Evolutionary conservation across 768 basidiomycete genomes (phyloP).

Genomic region (Leccinellum luteum): DNA sequence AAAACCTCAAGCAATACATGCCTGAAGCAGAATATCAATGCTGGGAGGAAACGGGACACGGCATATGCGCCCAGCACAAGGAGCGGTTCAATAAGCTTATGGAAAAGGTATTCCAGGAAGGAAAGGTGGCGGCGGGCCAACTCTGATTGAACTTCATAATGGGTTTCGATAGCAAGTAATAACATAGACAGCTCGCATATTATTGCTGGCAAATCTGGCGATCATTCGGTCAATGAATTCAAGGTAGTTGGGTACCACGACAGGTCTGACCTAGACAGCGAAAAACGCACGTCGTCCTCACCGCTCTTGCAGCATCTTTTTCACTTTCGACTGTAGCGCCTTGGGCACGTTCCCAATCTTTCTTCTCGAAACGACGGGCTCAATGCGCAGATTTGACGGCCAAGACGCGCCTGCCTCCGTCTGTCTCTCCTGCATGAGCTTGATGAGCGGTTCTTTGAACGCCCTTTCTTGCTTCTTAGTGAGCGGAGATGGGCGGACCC

Average conservation of each 20-base stretch:
- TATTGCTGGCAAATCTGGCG: not conserved
- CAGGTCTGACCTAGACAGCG: slow-evolving; percentile 4
- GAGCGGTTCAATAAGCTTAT: slow-evolving; percentile 54
- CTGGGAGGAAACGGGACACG: slow-evolving; percentile 68
- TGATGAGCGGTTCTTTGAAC: slow-evolving; percentile 38
- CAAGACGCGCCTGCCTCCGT: slow-evolving; percentile 37
- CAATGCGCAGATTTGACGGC: slow-evolving; percentile 51
- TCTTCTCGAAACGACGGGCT: slow-evolving; percentile 40
- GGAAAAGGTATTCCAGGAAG: slow-evolving; percentile 56
- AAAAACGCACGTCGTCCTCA: slow-evolving; percentile 7
- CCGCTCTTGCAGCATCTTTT: slow-evolving; percentile 37
- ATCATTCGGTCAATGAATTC: not conserved
- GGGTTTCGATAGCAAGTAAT: not conserved
- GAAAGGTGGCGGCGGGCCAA: slow-evolving; percentile 17
- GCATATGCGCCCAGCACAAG: slow-evolving; percentile 47
- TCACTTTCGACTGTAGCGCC: slow-evolving; percentile 38
- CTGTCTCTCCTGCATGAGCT: slow-evolving; percentile 41
- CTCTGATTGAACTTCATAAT: not conserved
- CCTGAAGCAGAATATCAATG: slow-evolving; percentile 51
- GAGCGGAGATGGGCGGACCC: slow-evolving; percentile 31
- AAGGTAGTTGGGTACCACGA: not conserved
- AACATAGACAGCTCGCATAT: not conserved
- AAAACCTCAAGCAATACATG: slow-evolving; percentile 55
- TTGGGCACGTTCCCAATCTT: slow-evolving; percentile 40
- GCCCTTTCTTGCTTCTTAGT: slow-evolving; percentile 29